A percentile compares a stretch with the other conserved stretches of the same genome.
Conservation (phyloP, 768 basidiomycete genomes). For the Tricholoma bakamatsutake region DNA sequence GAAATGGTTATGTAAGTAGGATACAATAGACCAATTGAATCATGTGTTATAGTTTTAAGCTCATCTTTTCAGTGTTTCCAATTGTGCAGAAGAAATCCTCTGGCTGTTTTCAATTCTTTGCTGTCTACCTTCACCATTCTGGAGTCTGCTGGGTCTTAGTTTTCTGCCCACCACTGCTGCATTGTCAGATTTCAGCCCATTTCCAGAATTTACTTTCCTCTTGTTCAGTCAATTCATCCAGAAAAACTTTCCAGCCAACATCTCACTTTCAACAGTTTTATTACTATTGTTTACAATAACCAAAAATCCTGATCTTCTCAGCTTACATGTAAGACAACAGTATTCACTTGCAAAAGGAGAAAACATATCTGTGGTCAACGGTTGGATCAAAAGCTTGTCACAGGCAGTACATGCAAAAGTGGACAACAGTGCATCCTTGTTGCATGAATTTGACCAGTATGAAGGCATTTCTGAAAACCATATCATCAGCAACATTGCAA, state of each 20-base stretch:
- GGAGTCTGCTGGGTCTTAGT: background rate
- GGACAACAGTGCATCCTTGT: background rate
- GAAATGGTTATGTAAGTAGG: background rate
- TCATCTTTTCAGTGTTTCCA: background rate
- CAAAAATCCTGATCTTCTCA: constrained; percentile 2
- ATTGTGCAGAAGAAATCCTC: background rate
- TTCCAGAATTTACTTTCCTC: background rate
- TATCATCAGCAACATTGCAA: background rate
- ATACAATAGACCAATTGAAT: background rate
- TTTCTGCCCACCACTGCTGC: background rate
- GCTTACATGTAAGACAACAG: constrained; percentile 1
- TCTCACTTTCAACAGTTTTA: constrained; percentile 5
- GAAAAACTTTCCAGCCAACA: background rate
- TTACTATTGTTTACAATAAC: constrained; percentile 3
- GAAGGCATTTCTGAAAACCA: background rate
- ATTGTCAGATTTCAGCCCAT: background rate
- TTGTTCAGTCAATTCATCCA: background rate
- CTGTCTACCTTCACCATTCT: background rate
- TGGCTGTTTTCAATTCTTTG: background rate
- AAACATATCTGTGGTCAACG: background rate
- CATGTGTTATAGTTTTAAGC: background rate
- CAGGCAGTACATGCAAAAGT: background rate
- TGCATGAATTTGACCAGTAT: background rate
- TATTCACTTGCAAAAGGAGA: background rate
- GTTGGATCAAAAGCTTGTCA: constrained; percentile 1